Percentiles rank a stretch among this genome's conserved stretches.
phyloP scores from a whole-genome alignment of 352 stramenopile species.

The Globisporangium polare region DNA sequence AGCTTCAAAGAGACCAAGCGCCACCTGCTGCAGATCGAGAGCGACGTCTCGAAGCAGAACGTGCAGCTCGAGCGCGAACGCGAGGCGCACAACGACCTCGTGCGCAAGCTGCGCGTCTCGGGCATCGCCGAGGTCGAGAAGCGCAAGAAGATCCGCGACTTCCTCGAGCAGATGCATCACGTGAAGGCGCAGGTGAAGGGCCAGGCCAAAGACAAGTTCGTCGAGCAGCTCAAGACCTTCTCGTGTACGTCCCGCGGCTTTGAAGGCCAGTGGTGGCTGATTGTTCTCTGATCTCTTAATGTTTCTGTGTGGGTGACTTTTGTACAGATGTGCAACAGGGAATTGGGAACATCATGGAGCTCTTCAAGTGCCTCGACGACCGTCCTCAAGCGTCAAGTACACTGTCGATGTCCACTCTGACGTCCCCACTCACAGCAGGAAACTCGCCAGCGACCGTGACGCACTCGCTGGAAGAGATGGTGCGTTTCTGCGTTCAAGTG shows the following conservation, averaged over 20 bases:
- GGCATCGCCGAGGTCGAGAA: conserved; percentile 47
- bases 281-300: neutral
- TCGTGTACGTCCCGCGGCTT: conserved; percentile 27
- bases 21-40: conserved; percentile 47
- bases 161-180: conserved; percentile 41
- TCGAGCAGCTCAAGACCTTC: conserved; percentile 46
- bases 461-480: conserved; percentile 1
- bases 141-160: conserved; percentile 51
- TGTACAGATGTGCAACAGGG: conserved; percentile 47
- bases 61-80: conserved; percentile 26
- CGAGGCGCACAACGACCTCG: conserved; percentile 22
- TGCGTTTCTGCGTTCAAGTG: conserved; percentile 13
- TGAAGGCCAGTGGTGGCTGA: neutral
- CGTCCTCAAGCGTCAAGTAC: conserved; percentile 4
- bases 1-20: conserved; percentile 29
- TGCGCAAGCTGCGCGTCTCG: conserved; percentile 38
- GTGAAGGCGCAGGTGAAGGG: conserved; percentile 32
- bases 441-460: neutral
- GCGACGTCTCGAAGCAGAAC: conserved; percentile 28
- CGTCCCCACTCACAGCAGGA: conserved; percentile 12
- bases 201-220: conserved; percentile 34
- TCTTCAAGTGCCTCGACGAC: conserved; percentile 52
- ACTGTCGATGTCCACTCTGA: conserved; percentile 1
- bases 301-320: neutral
- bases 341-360: conserved; percentile 47